These are phyloP conservation scores for Knoxdaviesia proteae DNA, from an alignment of 2,329 filamentous ascomycete genomes.

Conservation along the genomic window DNA sequence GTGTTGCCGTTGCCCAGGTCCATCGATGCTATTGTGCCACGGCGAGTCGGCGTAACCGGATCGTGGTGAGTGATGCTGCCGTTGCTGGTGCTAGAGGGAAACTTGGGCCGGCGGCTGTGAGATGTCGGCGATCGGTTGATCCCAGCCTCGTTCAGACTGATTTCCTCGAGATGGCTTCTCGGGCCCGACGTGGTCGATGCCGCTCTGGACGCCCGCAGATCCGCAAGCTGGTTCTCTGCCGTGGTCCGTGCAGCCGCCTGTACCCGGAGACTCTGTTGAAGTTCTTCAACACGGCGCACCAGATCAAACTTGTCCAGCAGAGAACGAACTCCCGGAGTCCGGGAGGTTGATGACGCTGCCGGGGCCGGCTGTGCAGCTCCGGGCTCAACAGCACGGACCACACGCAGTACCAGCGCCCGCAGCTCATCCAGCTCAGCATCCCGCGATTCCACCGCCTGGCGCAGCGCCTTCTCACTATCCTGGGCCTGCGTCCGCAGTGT, in stretches of 20 bases:
- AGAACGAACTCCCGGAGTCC: constrained; percentile 5
- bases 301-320: constrained; percentile 63
- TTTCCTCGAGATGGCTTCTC: constrained; percentile 51
- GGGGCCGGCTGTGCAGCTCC: constrained; percentile 15
- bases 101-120: constrained; percentile 23
- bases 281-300: constrained; percentile 65
- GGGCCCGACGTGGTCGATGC: constrained; percentile 47
- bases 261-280: constrained; percentile 73
- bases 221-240: constrained; percentile 64
- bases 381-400: constrained; percentile 77
- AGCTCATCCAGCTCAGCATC: constrained; percentile 67
- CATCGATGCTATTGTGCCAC: constrained; percentile 22
- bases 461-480: constrained; percentile 61
- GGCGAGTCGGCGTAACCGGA: constrained; percentile 40
- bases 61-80: not conserved
- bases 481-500: constrained; percentile 74
- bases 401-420: constrained; percentile 55
- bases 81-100: constrained; percentile 36
- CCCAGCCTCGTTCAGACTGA: constrained; percentile 63
- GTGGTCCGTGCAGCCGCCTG: constrained; percentile 63
- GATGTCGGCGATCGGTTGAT: constrained; percentile 57
- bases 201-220: constrained; percentile 52
- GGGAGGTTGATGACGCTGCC: too few species aligned
- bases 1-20: constrained; percentile 72
- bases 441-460: constrained; percentile 56